These are phyloP conservation scores for Begonia fuchsioides DNA, from an alignment of 306 rosid species.

Conservation along the genomic window DNA sequence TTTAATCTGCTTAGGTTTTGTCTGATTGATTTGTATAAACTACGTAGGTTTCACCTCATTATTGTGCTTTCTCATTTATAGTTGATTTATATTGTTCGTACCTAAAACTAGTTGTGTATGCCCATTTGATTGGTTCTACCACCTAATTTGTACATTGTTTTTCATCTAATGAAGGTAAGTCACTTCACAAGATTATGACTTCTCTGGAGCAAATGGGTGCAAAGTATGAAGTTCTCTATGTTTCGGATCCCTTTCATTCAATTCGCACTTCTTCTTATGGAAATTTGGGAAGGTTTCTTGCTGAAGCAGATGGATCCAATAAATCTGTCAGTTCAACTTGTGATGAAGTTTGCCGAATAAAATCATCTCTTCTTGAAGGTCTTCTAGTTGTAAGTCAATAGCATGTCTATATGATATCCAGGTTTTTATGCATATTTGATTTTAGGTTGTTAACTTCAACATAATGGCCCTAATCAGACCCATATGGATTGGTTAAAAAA, in stretches of 20 bases:
- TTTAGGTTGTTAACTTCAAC: too few species aligned
- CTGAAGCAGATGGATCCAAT: constrained; percentile 37
- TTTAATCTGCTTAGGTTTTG: constrained; percentile 18
- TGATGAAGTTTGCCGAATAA: constrained; percentile 70
- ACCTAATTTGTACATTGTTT: too few species aligned
- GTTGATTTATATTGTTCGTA: too few species aligned
- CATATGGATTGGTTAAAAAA: too few species aligned
- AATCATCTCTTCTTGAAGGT: constrained; percentile 92
- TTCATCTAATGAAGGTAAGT: constrained; percentile 31
- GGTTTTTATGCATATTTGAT: too few species aligned
- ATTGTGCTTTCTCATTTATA: too few species aligned
- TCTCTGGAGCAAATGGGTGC: constrained; percentile 68
- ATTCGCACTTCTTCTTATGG: constrained; percentile 46
- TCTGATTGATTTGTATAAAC: too few species aligned
- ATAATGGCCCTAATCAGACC: too few species aligned
- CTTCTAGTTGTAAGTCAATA: constrained; percentile 60
- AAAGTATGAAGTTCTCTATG: constrained; percentile 72
- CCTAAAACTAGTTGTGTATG: too few species aligned
- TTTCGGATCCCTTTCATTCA: constrained; percentile 58
- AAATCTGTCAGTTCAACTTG: constrained; percentile 38
- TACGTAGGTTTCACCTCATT: too few species aligned
- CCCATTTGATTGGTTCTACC: too few species aligned
- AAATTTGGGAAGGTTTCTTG: constrained; percentile 68
- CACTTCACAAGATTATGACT: constrained; percentile 41
- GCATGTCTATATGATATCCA: too few species aligned